phyloP scores from a whole-genome alignment of 2,329 filamentous ascomycete genomes.

The Neopestalotiopsis sp. region DNA sequence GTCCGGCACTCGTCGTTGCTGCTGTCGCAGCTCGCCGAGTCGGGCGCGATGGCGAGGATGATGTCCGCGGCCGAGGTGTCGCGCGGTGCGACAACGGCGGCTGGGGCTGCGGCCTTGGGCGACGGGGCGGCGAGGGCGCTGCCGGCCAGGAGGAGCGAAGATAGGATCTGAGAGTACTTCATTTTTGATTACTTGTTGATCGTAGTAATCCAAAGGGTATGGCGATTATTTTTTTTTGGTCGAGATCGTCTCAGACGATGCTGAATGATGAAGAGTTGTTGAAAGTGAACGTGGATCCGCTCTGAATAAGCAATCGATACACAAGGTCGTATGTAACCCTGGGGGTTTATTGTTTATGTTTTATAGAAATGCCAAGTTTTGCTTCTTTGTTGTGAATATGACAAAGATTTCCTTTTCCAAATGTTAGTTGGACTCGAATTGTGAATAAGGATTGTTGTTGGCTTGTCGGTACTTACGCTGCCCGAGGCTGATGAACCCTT shows the following conservation, averaged over 20 bases:
- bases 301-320: neutral
- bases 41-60: slow-evolving; percentile 61
- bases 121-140: slow-evolving; percentile 16
- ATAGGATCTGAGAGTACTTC: slow-evolving; percentile 17
- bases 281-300: neutral
- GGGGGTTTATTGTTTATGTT: neutral
- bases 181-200: slow-evolving; percentile 5
- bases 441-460: neutral
- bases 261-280: neutral
- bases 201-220: neutral
- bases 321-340: neutral
- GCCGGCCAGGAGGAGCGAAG: slow-evolving; percentile 17
- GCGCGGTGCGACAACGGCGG: neutral
- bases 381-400: neutral
- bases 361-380: neutral
- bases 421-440: neutral
- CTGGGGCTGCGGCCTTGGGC: neutral
- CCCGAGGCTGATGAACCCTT: too few species aligned
- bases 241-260: slow-evolving; percentile 19
- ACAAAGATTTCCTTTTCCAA: neutral
- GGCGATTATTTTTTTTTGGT: neutral
- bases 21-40: slow-evolving; percentile 56
- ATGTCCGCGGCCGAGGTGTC: slow-evolving; percentile 23
- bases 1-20: slow-evolving; percentile 67
- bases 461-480: too few species aligned